Conservation (phyloP, 768 basidiomycete genomes). For the Crucibulum laeve region DNA sequence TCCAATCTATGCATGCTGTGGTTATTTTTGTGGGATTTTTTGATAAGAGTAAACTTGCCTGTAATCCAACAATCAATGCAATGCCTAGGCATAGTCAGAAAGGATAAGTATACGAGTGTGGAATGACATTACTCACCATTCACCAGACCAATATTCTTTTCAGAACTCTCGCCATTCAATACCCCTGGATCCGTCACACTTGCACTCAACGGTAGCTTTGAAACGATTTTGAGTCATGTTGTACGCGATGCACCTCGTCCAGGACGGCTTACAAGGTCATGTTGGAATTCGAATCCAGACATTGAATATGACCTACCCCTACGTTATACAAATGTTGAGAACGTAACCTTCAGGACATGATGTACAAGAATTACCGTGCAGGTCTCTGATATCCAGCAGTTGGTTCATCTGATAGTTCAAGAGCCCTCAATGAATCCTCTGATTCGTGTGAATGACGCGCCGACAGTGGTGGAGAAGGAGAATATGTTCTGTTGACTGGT, state of each 20-base stretch:
- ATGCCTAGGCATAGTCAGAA: conserved; percentile 47
- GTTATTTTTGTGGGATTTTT: background rate
- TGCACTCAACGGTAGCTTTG: conserved; percentile 61
- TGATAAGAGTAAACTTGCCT: conserved; percentile 39
- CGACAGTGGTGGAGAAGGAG: conserved; percentile 31
- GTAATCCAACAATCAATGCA: conserved; percentile 77
- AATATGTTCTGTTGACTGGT: conserved; percentile 29
- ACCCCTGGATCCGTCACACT: conserved; percentile 71
- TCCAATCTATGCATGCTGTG: conserved; percentile 53
- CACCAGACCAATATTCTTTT: conserved; percentile 73
- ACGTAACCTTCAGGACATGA: background rate
- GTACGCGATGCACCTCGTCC: conserved; percentile 10
- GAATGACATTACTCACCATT: conserved; percentile 52
- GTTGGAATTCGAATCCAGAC: conserved; percentile 75
- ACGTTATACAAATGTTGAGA: background rate
- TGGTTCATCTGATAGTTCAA: conserved; percentile 73
- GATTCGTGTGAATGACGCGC: conserved; percentile 56
- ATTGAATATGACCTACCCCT: conserved; percentile 63
- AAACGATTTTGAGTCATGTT: background rate
- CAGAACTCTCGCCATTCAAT: conserved; percentile 39
- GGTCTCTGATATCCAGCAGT: conserved; percentile 23
- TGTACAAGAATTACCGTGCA: conserved; percentile 25
- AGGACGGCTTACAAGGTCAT: conserved; percentile 51
- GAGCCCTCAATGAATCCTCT: conserved; percentile 68
- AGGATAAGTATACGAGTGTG: conserved; percentile 3